Conservation (phyloP, 108 stramenopile species). For the Nannochloropsis oceanica region DNA sequence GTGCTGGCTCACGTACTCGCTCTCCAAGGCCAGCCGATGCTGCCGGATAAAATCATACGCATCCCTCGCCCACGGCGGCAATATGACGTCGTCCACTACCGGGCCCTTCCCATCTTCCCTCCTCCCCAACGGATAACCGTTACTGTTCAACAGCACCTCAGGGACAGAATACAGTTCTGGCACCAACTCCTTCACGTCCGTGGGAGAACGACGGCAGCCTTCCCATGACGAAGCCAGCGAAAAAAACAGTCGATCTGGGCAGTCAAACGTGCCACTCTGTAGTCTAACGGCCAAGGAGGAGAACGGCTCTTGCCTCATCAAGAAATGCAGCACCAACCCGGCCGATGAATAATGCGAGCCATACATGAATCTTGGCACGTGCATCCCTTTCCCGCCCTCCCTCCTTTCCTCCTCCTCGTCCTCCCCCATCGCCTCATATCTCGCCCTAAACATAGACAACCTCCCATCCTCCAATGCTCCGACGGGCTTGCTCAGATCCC, state of each 20-base stretch:
- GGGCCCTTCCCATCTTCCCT: slow-evolving; percentile 45
- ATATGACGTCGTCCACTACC: slow-evolving; percentile 59
- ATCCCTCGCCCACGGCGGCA: slow-evolving; percentile 90
- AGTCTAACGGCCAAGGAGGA: slow-evolving; percentile 70
- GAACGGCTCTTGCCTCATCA: slow-evolving; percentile 69
- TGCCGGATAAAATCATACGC: slow-evolving; percentile 76
- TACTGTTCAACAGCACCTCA: slow-evolving; percentile 68
- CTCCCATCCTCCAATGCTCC: slow-evolving; percentile 82
- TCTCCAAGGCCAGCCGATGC: slow-evolving; percentile 73
- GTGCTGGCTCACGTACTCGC: slow-evolving; percentile 60
- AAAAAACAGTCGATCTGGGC: slow-evolving; percentile 76
- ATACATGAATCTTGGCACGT: slow-evolving; percentile 43
- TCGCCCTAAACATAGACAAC: slow-evolving; percentile 63
- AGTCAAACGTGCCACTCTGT: slow-evolving; percentile 75
- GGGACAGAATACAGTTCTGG: slow-evolving; percentile 81
- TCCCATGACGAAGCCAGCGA: slow-evolving; percentile 8
- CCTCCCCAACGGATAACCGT: slow-evolving; percentile 64
- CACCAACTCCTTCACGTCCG: slow-evolving; percentile 59
- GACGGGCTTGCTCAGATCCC: slow-evolving; percentile 88
- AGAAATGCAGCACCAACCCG: slow-evolving; percentile 58
- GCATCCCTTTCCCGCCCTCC: not conserved
- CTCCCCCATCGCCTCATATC: slow-evolving; percentile 51
- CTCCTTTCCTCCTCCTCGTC: not conserved
- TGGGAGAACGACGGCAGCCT: not conserved
- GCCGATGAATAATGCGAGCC: slow-evolving; percentile 45